Evolutionary conservation across 2,329 filamentous ascomycete genomes (phyloP), one percentile per base, ranked within the genome.

Genomic region (Xylariaceae sp.): DNA sequence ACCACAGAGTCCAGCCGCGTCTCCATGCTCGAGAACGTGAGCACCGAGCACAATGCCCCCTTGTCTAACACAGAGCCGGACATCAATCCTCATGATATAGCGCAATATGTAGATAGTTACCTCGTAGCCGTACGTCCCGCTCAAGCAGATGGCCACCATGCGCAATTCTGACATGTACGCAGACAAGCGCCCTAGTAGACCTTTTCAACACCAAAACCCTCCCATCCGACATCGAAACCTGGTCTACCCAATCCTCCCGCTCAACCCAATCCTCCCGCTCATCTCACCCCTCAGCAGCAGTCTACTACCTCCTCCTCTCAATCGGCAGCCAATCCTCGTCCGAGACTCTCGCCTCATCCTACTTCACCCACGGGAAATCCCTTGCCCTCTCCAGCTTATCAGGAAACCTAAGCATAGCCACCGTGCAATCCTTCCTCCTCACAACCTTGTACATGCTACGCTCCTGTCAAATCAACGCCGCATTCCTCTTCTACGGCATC

Each of bases 401-500:
- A 18, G 74, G 73, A 6, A 75, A 76, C 50, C 63, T 80, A 19
- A 74, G 76, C 39, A 71, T 79, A 4, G 72, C 71, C 7, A 79
- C 75, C 0, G 75, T 80, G 0, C 77, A 80, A 54, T 73, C 72
- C 0, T 80, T 80, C 38, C 67, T 74, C 0, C 71, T 81, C 13
- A 69, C 80, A 34, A 79, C 77, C 0, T 57, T 81, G 7, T 80
- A 80, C 64, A 80, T 80, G 74, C 74, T 81, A 3, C 74, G 75
- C 28, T 73, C 78, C 3, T 80, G 77, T 47, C 78, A 81, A 60
- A 79, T 81, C 60, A 81, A 80, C 50, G 76, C 76, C 1, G 76
- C 76, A 0, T 82, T 80, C 44, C 61, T 82, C 2, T 77, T 80
- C 61, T 80, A 81, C 16, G 79, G 78, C 7, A 74, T 80, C 6